Base-by-base conservation (phyloP, 352 stramenopile species). In the Pythium insidiosum region DNA sequence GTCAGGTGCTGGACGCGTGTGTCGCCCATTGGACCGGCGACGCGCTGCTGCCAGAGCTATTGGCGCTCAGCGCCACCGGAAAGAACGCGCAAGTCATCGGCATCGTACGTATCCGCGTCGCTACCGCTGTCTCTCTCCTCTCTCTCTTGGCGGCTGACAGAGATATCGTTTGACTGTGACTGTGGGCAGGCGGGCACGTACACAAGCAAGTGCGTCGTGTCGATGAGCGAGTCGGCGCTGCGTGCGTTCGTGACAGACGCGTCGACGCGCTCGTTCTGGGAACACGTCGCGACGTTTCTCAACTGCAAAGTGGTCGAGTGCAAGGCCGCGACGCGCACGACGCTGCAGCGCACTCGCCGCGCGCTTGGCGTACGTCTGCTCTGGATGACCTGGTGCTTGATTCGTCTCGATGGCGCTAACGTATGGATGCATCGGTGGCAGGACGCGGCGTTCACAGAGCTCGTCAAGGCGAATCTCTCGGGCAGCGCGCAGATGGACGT, bases 251-350 rank as follows among this genome's bases (percentile, higher is more conserved):
- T 75, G 26, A 41, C 61, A 0, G 68, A 74, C 20, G 66, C 53
- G 5, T 64, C 73, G 22, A 39, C 46, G 23, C n/a, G n/a, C n/a
- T 61, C 58, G 0, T 82, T 88, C 21, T 52, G 82, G 16, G 57
- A 76, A 10, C 67, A 85, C 28, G 63, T 88, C 52, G 68, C 49
- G 9, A 50, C 49, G 5, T 72, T 88, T 25, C 53, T 88, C 6
- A 77, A 74, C 43, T 88, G 75, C 47, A 79, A 74, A 46, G 65
- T 84, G 16, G 70, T 88, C 19, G 69, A 84, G 47, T 88, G 75
- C 57, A 88, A 85, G 42, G 58, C 51, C 0, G 63, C 66, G 11
- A 71, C 75, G 18, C 58, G 72, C 6, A 67, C 64, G 41, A 67
- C 55, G 28, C 62, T 81, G 18, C 75, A 84, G 43, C 59, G 68